Evolutionary conservation across 768 basidiomycete genomes (phyloP), one percentile per base, ranked within the genome.

Genomic region (Holtermannia corniformis): DNA sequence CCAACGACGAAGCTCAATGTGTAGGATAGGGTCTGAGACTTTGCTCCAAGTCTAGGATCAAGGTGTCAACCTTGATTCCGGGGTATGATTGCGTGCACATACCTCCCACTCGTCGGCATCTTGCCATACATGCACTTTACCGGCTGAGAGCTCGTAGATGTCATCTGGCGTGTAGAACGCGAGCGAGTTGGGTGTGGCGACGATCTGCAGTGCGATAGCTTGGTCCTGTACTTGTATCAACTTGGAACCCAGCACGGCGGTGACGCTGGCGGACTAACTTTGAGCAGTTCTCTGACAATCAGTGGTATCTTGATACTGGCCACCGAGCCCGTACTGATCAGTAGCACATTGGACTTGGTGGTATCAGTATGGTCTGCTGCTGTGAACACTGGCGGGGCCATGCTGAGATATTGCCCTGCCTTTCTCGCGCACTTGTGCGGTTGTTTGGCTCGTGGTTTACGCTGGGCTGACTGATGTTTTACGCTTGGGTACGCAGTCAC

Each of bases 241-340:
- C 42, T 10, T 5, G 20, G 16, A 20, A 23, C 25, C 1, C 20
- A 5, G 32, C 26, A 46, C 26, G 24, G 27, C 12, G 26, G 14
- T 13, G 22, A 37, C 22, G 14, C 3, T 28, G n/a, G 21, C 13
- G 37, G 40, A 78, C 85, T 42, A 48, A 85, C 84, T 57, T 75
- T 74, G 41, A 85, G 75, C 25, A 97, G 77, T 58, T 84, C 85
- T 24, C 77, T 71, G 19, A 88, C 87, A 54, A 99, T 95, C 49
- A 95, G 78, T 3, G 92, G 90, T 1, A 83, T 83, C 65, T 96
- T 97, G 67, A 97, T 81, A 48, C 89, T 89, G 0, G 93, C 92
- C 7, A 99, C 93, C 64, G 87, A 91, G n/a, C 93, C 92, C 0
- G 89, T 87, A 0, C 86, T 83, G 55, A 96, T 82, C 37, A 97